Percentiles rank a stretch among this genome's conserved stretches.
Evolutionary conservation across 257 asterid species (phyloP).

Genomic region (Craterostigma plantagineum): DNA sequence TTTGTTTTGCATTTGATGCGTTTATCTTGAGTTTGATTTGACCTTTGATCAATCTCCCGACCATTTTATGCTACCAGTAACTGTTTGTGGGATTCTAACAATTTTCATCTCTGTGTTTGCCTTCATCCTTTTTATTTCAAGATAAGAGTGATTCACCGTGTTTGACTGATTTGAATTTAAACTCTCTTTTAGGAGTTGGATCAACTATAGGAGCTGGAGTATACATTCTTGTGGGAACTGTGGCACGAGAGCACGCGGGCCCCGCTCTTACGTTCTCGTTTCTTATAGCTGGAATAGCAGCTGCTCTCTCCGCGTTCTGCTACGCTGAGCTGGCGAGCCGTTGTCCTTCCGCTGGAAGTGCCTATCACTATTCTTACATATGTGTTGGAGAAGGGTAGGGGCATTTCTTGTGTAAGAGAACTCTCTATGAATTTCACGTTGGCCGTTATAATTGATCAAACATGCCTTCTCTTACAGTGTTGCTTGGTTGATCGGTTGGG

Average conservation of each 20-base stretch:
- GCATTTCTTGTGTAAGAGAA: no score
- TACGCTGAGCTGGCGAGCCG: conserved; percentile 92
- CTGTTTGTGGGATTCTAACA: no score
- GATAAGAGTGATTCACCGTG: conserved; percentile 4
- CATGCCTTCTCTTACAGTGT: conserved; percentile 32
- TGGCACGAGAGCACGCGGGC: conserved; percentile 93
- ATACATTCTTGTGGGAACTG: conserved; percentile 85
- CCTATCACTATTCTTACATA: conserved; percentile 89
- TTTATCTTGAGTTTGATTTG: not conserved
- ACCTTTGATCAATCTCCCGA: not conserved
- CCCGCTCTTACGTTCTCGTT: conserved; percentile 85
- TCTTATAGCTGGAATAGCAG: conserved; percentile 87
- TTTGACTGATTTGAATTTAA: conserved; percentile 5
- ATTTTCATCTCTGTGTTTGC: no score
- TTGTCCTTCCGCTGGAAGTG: conserved; percentile 98
- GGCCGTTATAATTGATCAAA: not conserved
- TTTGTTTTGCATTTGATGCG: not conserved
- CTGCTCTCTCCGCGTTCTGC: conserved; percentile 93
- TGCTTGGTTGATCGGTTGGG: conserved; percentile 98
- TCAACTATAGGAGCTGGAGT: conserved; percentile 95
- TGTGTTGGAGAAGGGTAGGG: conserved; percentile 95
- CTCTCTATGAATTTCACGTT: no score
- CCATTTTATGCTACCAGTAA: no score
- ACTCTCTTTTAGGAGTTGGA: conserved; percentile 59
- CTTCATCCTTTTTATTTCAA: not conserved